Percentiles rank a stretch among this genome's conserved stretches.
Conservation (phyloP, 1,284 basidiomycete species). For the Trametes versicolor region DNA sequence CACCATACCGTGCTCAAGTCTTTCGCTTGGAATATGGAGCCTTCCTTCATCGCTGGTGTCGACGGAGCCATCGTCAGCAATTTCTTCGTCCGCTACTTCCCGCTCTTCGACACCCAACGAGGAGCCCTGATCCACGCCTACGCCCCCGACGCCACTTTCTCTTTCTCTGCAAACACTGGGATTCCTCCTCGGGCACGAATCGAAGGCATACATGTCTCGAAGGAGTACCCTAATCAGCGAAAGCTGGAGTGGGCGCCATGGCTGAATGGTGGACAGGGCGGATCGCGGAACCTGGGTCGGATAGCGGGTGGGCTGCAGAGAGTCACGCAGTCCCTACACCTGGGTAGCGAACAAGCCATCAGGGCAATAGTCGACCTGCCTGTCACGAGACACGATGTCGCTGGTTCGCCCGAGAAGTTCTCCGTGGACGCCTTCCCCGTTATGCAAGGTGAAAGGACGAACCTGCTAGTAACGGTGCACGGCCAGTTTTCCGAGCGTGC, state of each 20-base stretch:
- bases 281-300: slow-evolving; percentile 83
- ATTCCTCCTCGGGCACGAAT: slow-evolving; percentile 80
- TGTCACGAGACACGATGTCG: slow-evolving; percentile 82
- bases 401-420: slow-evolving; percentile 81
- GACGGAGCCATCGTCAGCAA: slow-evolving; percentile 73
- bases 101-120: slow-evolving; percentile 84
- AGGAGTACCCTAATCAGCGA: slow-evolving; percentile 81
- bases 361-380: slow-evolving; percentile 75
- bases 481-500: slow-evolving; percentile 93
- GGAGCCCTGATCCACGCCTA: slow-evolving; percentile 78
- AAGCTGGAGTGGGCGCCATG: slow-evolving; percentile 82
- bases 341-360: slow-evolving; percentile 76
- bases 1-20: slow-evolving; percentile 59
- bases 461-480: slow-evolving; percentile 87
- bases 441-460: slow-evolving; percentile 65
- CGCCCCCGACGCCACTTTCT: slow-evolving; percentile 87
- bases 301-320: slow-evolving; percentile 69
- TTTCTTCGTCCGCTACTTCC: slow-evolving; percentile 88
- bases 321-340: slow-evolving; percentile 75
- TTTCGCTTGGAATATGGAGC: slow-evolving; percentile 79
- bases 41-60: slow-evolving; percentile 82
- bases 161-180: slow-evolving; percentile 84
- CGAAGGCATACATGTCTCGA: slow-evolving; percentile 68
- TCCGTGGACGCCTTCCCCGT: slow-evolving; percentile 90
- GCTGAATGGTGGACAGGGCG: slow-evolving; percentile 61